phyloP scores from a whole-genome alignment of 179 eudicot species.

The Amaranthus tricolor region DNA sequence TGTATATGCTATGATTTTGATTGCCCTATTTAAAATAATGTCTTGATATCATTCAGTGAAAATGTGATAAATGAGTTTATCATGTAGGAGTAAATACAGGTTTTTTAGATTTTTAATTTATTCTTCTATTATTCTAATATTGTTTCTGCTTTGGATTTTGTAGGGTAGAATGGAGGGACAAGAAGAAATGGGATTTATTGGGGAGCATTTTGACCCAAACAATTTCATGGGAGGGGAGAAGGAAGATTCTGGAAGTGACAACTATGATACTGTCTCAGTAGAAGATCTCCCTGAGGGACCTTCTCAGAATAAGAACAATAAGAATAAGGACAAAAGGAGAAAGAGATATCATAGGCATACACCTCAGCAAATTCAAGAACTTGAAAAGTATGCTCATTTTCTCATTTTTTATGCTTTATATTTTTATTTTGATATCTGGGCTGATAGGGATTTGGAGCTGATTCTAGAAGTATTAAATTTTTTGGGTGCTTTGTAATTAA shows the following conservation, averaged over 20 bases:
- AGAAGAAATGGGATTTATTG: constrained; percentile 33
- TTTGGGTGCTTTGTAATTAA: constrained; percentile 13
- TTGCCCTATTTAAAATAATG: too few species aligned
- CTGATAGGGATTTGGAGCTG: background rate
- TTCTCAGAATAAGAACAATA: constrained; percentile 12
- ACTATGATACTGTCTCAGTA: constrained; percentile 19
- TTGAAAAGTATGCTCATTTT: constrained; percentile 35
- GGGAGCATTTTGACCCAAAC: constrained; percentile 25
- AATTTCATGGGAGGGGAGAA: constrained; percentile 32
- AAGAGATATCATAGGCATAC: constrained; percentile 61
- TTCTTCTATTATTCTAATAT: too few species aligned
- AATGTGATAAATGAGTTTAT: background rate
- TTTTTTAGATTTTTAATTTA: background rate
- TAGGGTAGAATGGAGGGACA: constrained; percentile 38
- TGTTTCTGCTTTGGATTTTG: background rate
- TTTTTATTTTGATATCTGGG: background rate
- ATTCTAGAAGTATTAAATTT: background rate
- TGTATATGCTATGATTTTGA: too few species aligned
- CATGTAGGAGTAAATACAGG: background rate
- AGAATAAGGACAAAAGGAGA: constrained; percentile 25
- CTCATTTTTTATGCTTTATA: background rate
- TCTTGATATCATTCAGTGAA: background rate
- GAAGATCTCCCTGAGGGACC: constrained; percentile 28
- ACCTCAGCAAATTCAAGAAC: constrained; percentile 47
- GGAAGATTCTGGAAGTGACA: constrained; percentile 68